Conservation (phyloP, 2,329 filamentous ascomycete species). For the Microcyclosporella mali region DNA sequence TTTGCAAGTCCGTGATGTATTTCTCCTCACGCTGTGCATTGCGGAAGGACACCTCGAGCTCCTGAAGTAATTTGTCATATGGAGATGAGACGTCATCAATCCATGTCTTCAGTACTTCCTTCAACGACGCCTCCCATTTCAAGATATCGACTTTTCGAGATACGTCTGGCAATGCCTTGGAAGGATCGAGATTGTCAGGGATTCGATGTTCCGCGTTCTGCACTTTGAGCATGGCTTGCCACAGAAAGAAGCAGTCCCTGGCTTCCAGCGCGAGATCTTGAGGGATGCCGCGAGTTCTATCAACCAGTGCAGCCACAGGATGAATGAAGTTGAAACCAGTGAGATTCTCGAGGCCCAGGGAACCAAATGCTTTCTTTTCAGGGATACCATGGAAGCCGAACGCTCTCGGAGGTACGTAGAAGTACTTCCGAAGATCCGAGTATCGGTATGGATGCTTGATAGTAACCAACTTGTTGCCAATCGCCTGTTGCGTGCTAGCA, state of each 20-base stretch:
- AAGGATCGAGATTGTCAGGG: slow-evolving; percentile 45
- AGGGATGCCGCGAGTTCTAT: slow-evolving; percentile 57
- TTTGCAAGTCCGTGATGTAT: slow-evolving; percentile 14
- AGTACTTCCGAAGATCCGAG: slow-evolving; percentile 71
- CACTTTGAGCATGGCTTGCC: slow-evolving; percentile 56
- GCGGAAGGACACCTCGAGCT: slow-evolving; percentile 37
- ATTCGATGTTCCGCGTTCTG: slow-evolving; percentile 44
- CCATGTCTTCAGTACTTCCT: slow-evolving; percentile 53
- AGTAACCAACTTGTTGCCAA: slow-evolving; percentile 60
- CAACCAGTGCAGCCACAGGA: slow-evolving; percentile 57
- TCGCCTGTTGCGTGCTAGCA: slow-evolving; percentile 54
- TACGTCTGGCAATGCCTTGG: slow-evolving; percentile 45
- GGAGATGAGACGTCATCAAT: slow-evolving; percentile 51
- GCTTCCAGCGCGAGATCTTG: slow-evolving; percentile 65
- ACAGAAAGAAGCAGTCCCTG: slow-evolving; percentile 62
- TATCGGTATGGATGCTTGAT: slow-evolving; percentile 64
- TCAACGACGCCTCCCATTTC: slow-evolving; percentile 58
- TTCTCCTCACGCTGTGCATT: slow-evolving; percentile 19
- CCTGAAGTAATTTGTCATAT: slow-evolving; percentile 46
- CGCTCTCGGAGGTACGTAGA: slow-evolving; percentile 50
- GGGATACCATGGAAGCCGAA: slow-evolving; percentile 51
- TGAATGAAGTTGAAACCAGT: slow-evolving; percentile 57
- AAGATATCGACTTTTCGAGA: slow-evolving; percentile 61
- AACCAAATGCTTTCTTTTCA: slow-evolving; percentile 34
- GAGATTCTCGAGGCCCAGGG: slow-evolving; percentile 44